A percentile compares a stretch with the other conserved stretches of the same genome.
These are phyloP conservation scores for Pseudopediastrum boryanum DNA, from an alignment of 139 green algal genomes.

Conservation along the genomic window DNA sequence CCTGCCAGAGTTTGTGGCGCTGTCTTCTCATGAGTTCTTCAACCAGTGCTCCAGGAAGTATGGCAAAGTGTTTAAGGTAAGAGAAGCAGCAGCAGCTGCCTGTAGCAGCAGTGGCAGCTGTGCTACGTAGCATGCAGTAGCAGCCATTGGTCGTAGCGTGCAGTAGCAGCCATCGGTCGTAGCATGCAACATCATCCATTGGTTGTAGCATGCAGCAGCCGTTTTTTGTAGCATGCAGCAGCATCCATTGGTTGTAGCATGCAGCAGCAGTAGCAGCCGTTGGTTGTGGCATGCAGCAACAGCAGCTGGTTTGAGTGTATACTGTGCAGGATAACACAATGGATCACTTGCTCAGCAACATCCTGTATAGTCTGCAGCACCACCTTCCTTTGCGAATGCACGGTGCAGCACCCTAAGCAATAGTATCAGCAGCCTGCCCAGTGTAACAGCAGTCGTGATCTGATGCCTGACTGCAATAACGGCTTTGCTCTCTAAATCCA, in stretches of 20 bases:
- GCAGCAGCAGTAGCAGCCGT: neutral
- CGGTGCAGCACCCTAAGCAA: too few relatives aligned
- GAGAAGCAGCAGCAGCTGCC: neutral
- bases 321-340: too few relatives aligned
- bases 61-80: slow-evolving; percentile 26
- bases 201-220: neutral
- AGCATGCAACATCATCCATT: neutral
- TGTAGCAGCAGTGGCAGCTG: neutral
- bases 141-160: neutral
- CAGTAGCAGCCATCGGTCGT: neutral
- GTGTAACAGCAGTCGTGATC: too few relatives aligned
- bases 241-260: neutral
- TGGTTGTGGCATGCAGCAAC: neutral
- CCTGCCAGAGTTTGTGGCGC: slow-evolving; percentile 8
- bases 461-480: too few relatives aligned
- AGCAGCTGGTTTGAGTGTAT: neutral
- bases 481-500: too few relatives aligned
- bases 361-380: too few relatives aligned
- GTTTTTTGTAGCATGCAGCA: neutral
- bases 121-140: neutral
- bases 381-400: too few relatives aligned
- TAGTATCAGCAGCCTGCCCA: too few relatives aligned
- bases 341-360: too few relatives aligned
- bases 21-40: slow-evolving; percentile 16
- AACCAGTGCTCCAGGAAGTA: neutral